These are phyloP conservation scores for Grosmannia penicillata DNA, from an alignment of 2,329 filamentous ascomycete species.

Conservation along the genomic window DNA sequence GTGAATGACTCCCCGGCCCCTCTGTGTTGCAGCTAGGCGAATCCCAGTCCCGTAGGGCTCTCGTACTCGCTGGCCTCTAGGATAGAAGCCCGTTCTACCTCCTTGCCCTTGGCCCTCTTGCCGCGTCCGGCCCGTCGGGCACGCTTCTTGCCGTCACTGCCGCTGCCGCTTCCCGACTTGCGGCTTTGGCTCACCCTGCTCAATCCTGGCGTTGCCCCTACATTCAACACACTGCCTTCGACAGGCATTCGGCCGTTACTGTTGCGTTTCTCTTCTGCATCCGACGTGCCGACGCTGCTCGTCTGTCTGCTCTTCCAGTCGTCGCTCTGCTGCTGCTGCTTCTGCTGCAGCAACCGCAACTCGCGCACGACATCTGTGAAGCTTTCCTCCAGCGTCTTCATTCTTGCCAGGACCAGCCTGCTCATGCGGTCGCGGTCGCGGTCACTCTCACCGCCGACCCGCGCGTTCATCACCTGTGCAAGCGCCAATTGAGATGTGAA, in stretches of 20 bases:
- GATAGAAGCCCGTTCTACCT: slow-evolving; percentile 19
- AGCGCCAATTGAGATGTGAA: slow-evolving; percentile 72
- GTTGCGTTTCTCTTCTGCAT: no score
- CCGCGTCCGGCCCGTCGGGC: slow-evolving; percentile 5
- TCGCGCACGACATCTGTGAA: slow-evolving; percentile 78
- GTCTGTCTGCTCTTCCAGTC: background rate
- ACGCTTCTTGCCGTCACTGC: slow-evolving; percentile 15
- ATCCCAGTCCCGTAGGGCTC: background rate
- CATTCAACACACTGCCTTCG: slow-evolving; percentile 35
- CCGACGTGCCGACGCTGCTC: background rate
- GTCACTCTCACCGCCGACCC: slow-evolving; percentile 21
- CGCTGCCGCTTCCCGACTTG: slow-evolving; percentile 11
- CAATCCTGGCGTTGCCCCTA: background rate
- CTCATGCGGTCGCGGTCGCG: slow-evolving; percentile 55
- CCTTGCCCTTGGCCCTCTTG: slow-evolving; percentile 34
- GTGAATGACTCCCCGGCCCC: no score
- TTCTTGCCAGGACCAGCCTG: slow-evolving; percentile 69
- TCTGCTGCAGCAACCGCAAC: slow-evolving; percentile 48
- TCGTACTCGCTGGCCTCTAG: slow-evolving; percentile 16
- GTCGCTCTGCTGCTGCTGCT: background rate
- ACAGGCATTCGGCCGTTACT: no score
- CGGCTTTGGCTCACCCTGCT: no score
- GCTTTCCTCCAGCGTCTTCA: slow-evolving; percentile 86
- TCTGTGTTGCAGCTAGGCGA: no score
- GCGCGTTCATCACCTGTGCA: slow-evolving; percentile 41